phyloP scores from a whole-genome alignment of 164 flowering plant genomes.

The Litsea cubeba region DNA sequence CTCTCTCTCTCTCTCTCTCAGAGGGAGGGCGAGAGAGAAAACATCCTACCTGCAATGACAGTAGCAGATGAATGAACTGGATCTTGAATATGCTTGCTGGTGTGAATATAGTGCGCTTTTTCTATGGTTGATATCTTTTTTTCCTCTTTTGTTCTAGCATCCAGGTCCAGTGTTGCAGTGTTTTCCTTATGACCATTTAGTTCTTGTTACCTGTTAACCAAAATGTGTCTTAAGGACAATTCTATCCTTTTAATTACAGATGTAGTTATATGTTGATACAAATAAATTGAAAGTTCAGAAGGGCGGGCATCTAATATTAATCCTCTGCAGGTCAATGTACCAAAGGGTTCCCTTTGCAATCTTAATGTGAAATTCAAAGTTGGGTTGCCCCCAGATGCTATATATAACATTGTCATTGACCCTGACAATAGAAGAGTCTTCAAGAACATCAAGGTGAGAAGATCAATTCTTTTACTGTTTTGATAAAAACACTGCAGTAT shows the following conservation, averaged over 20 bases:
- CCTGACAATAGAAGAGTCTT: conserved; percentile 91
- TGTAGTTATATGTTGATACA: not conserved
- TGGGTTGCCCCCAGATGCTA: conserved; percentile 97
- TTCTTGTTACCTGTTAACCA: too few species aligned
- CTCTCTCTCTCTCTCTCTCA: too few species aligned
- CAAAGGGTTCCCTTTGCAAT: conserved; percentile 89
- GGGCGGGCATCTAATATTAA: conserved; percentile 6
- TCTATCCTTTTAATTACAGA: not conserved
- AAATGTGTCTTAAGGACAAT: too few species aligned
- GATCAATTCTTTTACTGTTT: not conserved
- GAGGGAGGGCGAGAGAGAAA: too few species aligned
- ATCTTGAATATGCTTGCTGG: not conserved
- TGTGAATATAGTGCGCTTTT: not conserved
- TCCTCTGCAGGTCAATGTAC: conserved; percentile 76
- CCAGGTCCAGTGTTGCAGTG: too few species aligned
- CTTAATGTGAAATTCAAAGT: conserved; percentile 62
- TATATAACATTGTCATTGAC: conserved; percentile 78
- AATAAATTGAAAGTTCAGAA: not conserved
- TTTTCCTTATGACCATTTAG: too few species aligned
- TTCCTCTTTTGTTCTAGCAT: not conserved
- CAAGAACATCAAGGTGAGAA: conserved; percentile 84
- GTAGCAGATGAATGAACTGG: too few species aligned
- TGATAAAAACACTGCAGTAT: not conserved
- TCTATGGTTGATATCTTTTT: not conserved
- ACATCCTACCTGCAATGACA: too few species aligned